Percentiles rank a stretch among this genome's conserved stretches.
phyloP scores from a whole-genome alignment of 2,329 filamentous ascomycete genomes.

The Bipolaris cookei region DNA sequence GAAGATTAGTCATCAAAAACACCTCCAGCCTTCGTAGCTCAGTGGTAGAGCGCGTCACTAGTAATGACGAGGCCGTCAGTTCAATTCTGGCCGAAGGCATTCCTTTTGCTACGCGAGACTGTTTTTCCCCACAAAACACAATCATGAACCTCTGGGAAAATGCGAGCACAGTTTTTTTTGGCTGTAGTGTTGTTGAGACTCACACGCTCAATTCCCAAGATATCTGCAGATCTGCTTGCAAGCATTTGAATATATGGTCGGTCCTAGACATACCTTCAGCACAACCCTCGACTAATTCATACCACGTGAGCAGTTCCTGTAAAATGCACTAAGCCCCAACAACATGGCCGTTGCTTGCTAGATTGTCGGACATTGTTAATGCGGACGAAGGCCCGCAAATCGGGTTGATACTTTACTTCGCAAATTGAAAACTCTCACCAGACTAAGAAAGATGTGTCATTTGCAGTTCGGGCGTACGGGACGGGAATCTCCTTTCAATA shows the following conservation, averaged over 20 bases:
- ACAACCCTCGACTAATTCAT: neutral
- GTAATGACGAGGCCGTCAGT: slow-evolving; percentile 49
- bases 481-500: neutral
- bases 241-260: neutral
- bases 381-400: neutral
- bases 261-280: neutral
- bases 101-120: neutral
- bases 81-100: slow-evolving; percentile 18
- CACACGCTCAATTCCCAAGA: no score
- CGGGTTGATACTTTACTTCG: neutral
- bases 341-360: neutral
- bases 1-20: slow-evolving; percentile 14
- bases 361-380: neutral
- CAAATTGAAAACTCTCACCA: neutral
- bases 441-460: neutral
- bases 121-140: neutral
- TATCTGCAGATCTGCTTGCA: neutral
- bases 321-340: neutral
- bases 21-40: slow-evolving; percentile 39
- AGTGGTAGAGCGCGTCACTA: slow-evolving; percentile 51
- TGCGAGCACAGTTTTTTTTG: neutral
- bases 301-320: neutral
- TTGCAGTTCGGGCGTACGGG: neutral
- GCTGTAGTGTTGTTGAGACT: neutral
- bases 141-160: neutral